Conservation (phyloP, 2,329 filamentous ascomycete species). For the Hyphodiscus sp. region DNA sequence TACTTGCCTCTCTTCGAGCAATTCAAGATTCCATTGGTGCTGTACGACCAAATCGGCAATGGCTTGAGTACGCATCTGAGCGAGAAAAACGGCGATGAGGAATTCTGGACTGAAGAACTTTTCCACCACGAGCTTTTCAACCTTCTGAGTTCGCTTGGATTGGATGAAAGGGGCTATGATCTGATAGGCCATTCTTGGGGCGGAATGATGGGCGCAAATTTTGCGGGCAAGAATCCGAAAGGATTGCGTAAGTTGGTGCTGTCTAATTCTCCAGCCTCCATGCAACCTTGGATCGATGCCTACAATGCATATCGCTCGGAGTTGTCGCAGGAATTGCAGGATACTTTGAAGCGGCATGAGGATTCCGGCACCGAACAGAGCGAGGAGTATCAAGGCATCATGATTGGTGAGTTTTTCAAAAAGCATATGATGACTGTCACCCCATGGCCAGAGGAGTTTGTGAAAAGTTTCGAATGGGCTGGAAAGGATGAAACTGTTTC, state of each 20-base stretch:
- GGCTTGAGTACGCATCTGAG: conserved; percentile 42
- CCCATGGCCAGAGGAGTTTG: conserved; percentile 30
- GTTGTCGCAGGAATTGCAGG: neutral
- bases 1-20: conserved; percentile 2
- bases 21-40: conserved; percentile 36
- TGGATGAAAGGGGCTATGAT: conserved; percentile 33
- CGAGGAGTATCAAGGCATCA: conserved; percentile 25
- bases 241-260: conserved; percentile 1
- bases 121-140: conserved; percentile 45
- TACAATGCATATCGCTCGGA: neutral
- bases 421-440: conserved; percentile 25
- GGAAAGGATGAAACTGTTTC: conserved; percentile 27
- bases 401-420: conserved; percentile 26
- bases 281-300: neutral
- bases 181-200: conserved; percentile 47
- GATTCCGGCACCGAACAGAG: conserved; percentile 9
- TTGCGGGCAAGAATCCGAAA: conserved; percentile 29
- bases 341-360: conserved; percentile 2
- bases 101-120: conserved; percentile 42
- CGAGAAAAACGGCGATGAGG: conserved; percentile 36
- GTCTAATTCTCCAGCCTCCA: conserved; percentile 1
- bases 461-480: conserved; percentile 28
- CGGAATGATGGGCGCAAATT: conserved; percentile 40
- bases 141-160: conserved; percentile 35
- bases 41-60: conserved; percentile 50